A percentile compares a stretch with the other conserved stretches of the same genome.
These are phyloP conservation scores for Symbiotaphrina buchneri DNA, from an alignment of 495 filamentous ascomycete genomes.

Conservation along the genomic window DNA sequence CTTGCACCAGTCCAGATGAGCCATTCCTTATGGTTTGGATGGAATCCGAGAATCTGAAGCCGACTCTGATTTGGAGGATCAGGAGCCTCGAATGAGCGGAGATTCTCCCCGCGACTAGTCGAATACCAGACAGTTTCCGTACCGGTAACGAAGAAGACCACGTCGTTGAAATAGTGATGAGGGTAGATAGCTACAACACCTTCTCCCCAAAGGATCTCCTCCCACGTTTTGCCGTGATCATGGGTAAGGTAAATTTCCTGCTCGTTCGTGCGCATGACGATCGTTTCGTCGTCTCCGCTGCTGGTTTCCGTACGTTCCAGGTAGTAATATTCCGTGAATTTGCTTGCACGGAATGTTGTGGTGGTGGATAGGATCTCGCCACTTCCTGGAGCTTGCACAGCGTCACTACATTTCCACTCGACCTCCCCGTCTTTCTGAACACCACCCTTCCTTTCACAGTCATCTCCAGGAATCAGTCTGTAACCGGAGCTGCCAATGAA, in stretches of 20 bases:
- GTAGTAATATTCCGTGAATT: slow-evolving; percentile 47
- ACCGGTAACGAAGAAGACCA: slow-evolving; percentile 63
- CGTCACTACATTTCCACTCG: slow-evolving; percentile 30
- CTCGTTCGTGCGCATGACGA: slow-evolving; percentile 52
- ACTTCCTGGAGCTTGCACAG: slow-evolving; percentile 20
- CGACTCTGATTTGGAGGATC: slow-evolving; percentile 19
- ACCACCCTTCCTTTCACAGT: slow-evolving; percentile 36
- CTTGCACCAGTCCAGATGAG: slow-evolving; percentile 69
- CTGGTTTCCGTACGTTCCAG: slow-evolving; percentile 55
- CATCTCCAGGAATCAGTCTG: slow-evolving; percentile 78
- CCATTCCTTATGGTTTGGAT: slow-evolving; percentile 62
- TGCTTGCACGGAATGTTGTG: slow-evolving; percentile 30
- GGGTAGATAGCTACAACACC: slow-evolving; percentile 44
- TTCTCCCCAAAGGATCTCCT: slow-evolving; percentile 33
- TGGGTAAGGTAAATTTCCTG: slow-evolving; percentile 44
- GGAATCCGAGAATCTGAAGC: slow-evolving; percentile 42
- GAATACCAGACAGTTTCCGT: slow-evolving; percentile 52
- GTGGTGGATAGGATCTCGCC: slow-evolving; percentile 24
- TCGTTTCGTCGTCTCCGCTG: slow-evolving; percentile 48
- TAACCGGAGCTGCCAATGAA: slow-evolving; percentile 77
- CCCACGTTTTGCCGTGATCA: slow-evolving; percentile 77
- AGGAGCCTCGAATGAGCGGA: slow-evolving; percentile 43
- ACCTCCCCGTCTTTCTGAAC: slow-evolving; percentile 34
- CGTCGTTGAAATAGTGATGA: slow-evolving; percentile 57
- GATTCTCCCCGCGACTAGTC: slow-evolving; percentile 42